These are phyloP conservation scores for Tolypocladium guangdongense DNA, from an alignment of 2,329 filamentous ascomycete species.

Conservation along the genomic window DNA sequence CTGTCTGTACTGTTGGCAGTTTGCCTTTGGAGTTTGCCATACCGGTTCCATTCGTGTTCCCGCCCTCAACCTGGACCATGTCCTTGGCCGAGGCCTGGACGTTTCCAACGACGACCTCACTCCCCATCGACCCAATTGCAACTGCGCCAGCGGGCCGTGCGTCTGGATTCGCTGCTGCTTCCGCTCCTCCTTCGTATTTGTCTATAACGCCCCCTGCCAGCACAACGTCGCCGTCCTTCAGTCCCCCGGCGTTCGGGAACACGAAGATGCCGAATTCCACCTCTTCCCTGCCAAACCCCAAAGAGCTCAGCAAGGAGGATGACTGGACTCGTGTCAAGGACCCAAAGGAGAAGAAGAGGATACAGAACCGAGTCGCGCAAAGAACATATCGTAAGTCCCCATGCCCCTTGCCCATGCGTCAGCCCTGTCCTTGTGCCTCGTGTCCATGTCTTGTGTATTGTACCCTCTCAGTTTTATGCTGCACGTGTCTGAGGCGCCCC, in stretches of 20 bases:
- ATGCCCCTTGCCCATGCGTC: neutral
- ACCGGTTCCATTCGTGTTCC: neutral
- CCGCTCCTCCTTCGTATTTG: neutral
- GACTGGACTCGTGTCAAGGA: slow-evolving; percentile 18
- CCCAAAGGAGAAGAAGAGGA: slow-evolving; percentile 19
- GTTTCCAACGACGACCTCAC: neutral
- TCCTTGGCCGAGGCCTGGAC: neutral
- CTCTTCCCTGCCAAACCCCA: neutral
- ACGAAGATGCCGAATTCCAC: neutral
- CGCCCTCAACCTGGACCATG: neutral
- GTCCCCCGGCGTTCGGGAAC: neutral
- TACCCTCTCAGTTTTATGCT: neutral
- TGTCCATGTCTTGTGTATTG: neutral
- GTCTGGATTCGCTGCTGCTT: neutral
- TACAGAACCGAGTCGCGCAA: slow-evolving; percentile 20
- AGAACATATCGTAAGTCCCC: slow-evolving; percentile 18
- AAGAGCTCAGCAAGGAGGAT: slow-evolving; percentile 11
- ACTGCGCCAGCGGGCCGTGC: neutral
- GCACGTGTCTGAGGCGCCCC: neutral
- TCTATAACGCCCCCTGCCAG: neutral
- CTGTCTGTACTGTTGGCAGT: neutral
- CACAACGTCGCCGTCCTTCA: neutral
- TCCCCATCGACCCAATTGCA: neutral
- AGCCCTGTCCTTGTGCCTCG: neutral
- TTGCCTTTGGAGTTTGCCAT: neutral